Conservation (phyloP, 2,329 filamentous ascomycete genomes). For the Botrytis hyacinthi region DNA sequence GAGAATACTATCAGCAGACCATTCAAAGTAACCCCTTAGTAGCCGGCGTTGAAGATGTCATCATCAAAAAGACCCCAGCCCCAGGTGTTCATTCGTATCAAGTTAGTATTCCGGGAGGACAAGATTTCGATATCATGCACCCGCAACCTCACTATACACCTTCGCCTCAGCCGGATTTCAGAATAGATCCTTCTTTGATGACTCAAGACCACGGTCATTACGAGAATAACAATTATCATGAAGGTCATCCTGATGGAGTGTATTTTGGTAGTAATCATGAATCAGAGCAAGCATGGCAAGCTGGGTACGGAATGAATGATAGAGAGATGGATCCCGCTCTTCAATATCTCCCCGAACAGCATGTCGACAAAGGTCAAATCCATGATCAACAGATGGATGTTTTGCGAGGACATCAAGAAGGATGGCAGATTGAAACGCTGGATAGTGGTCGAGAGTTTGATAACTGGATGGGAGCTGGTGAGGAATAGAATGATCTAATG, state of each 20-base stretch:
- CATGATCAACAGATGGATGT: slow-evolving; percentile 37
- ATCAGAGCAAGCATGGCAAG: slow-evolving; percentile 29
- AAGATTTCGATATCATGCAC: slow-evolving; percentile 36
- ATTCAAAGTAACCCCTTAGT: slow-evolving; percentile 30
- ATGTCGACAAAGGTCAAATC: slow-evolving; percentile 30
- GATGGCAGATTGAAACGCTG: slow-evolving; percentile 38
- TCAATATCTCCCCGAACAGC: slow-evolving; percentile 29
- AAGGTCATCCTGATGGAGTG: slow-evolving; percentile 25
- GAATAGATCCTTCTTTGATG: slow-evolving; percentile 36
- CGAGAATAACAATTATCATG: slow-evolving; percentile 23
- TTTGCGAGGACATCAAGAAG: slow-evolving; percentile 35
- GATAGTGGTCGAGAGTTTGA: slow-evolving; percentile 38
- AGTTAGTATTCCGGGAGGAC: slow-evolving; percentile 42
- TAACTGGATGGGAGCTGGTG: slow-evolving; percentile 36
- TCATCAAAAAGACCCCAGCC: slow-evolving; percentile 43
- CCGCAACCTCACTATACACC: slow-evolving; percentile 18
- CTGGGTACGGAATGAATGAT: slow-evolving; percentile 22
- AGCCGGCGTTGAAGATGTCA: slow-evolving; percentile 42
- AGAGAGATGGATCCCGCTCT: slow-evolving; percentile 28
- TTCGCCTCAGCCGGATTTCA: slow-evolving; percentile 25
- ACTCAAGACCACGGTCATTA: slow-evolving; percentile 29
- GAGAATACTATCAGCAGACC: slow-evolving; percentile 50
- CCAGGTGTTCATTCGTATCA: slow-evolving; percentile 37
- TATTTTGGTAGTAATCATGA: slow-evolving; percentile 32
- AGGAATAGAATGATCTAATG: slow-evolving; percentile 2